These are phyloP conservation scores for Taxillus chinensis DNA, from an alignment of 164 flowering plant species.

Conservation along the genomic window DNA sequence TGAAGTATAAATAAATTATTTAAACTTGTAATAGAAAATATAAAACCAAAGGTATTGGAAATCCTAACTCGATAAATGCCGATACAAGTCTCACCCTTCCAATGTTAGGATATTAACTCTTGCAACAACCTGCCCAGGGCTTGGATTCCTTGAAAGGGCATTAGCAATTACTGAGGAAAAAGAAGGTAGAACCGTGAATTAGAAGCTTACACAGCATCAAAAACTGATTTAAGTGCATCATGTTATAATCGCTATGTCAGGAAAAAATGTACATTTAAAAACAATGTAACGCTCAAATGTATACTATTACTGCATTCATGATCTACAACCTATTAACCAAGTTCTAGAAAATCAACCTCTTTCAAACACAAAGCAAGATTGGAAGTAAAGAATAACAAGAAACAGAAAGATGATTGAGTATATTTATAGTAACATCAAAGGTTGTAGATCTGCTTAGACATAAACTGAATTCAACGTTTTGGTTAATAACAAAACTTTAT, in stretches of 20 bases:
- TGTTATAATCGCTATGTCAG: no score
- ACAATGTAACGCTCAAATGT: no score
- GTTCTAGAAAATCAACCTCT: background rate
- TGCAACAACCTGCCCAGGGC: slow-evolving; percentile 79
- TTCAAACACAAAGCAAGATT: background rate
- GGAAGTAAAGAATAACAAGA: background rate
- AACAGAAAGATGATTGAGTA: background rate
- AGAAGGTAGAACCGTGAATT: slow-evolving; percentile 5
- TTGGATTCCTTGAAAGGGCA: slow-evolving; percentile 78
- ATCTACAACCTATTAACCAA: background rate
- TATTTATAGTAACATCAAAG: background rate
- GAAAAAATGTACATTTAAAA: no score
- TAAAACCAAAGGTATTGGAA: no score
- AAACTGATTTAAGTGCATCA: no score
- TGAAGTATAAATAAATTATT: no score
- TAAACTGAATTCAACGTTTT: no score
- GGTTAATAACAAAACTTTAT: no score
- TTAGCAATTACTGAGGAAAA: slow-evolving; percentile 65
- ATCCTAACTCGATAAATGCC: no score
- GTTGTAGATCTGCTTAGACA: background rate
- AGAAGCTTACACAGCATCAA: no score
- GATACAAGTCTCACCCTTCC: slow-evolving; percentile 57
- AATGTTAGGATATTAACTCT: slow-evolving; percentile 84
- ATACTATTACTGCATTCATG: background rate
- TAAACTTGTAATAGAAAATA: no score